Evolutionary conservation across 352 stramenopile species (phyloP).

Genomic region (Saprolegnia diclina): DNA sequence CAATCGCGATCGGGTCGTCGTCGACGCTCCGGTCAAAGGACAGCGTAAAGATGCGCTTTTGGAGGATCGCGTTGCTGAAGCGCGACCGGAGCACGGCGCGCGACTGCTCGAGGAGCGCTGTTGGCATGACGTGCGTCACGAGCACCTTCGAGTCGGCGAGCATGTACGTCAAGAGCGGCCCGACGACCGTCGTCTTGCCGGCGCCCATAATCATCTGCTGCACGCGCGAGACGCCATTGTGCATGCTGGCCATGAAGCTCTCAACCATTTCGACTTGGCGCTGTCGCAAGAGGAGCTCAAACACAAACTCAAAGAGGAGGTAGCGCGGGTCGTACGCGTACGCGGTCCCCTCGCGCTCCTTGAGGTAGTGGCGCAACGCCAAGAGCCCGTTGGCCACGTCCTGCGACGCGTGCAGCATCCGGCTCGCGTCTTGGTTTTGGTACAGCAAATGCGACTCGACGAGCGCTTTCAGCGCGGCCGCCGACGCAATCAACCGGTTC

Average conservation of each 20-base stretch:
- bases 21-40: conserved; percentile 94
- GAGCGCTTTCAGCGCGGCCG: conserved; percentile 32
- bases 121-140: conserved; percentile 97
- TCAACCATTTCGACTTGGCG: conserved; percentile 99
- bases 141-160: conserved; percentile 93
- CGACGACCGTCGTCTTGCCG: conserved; percentile 99
- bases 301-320: conserved; percentile 99
- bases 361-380: conserved; percentile 71
- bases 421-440: conserved; percentile 30
- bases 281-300: conserved; percentile 95
- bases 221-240: conserved; percentile 65
- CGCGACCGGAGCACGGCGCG: conserved; percentile 95
- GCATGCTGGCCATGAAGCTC: conserved; percentile 92
- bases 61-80: conserved; percentile 95
- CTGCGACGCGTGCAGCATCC: conserved; percentile 73
- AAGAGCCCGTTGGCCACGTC: conserved; percentile 70
- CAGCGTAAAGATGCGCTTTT: conserved; percentile 99
- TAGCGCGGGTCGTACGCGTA: conserved; percentile 96
- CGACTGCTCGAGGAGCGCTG: conserved; percentile 97
- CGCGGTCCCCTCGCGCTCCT: conserved; percentile 23
- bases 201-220: conserved; percentile 99
- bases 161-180: conserved; percentile 96
- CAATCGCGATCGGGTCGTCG: conserved; percentile 55
- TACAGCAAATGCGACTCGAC: background rate
- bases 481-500: conserved; percentile 62